A percentile compares a stretch with the other conserved stretches of the same genome.
Conservation (phyloP, 2,329 filamentous ascomycete genomes). For the Thielaviopsis euricoi region DNA sequence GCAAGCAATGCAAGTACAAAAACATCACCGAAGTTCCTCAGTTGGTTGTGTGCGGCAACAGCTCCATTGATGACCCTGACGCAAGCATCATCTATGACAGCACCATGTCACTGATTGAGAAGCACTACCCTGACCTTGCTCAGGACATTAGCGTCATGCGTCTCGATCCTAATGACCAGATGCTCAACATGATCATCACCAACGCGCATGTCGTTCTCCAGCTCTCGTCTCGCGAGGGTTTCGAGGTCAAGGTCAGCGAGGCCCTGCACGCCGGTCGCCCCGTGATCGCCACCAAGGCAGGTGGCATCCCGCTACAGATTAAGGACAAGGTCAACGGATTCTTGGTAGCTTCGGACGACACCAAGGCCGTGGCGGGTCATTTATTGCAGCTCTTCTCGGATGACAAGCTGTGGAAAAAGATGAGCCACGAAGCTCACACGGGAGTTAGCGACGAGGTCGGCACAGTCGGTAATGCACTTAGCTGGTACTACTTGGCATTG, state of each 20-base stretch:
- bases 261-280: conserved; percentile 66
- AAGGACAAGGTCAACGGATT: conserved; percentile 56
- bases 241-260: conserved; percentile 77
- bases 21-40: conserved; percentile 43
- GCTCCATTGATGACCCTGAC: conserved; percentile 68
- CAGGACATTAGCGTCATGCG: conserved; percentile 59
- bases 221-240: conserved; percentile 66
- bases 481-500: conserved; percentile 63
- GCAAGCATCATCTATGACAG: conserved; percentile 55
- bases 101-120: conserved; percentile 50
- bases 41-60: conserved; percentile 62
- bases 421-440: conserved; percentile 45
- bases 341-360: conserved; percentile 56
- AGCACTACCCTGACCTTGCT: conserved; percentile 42
- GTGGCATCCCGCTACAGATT: conserved; percentile 70
- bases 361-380: conserved; percentile 49
- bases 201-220: conserved; percentile 60
- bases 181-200: conserved; percentile 60
- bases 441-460: conserved; percentile 69
- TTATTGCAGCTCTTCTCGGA: conserved; percentile 51
- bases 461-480: conserved; percentile 62
- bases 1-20: conserved; percentile 38
- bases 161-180: conserved; percentile 60
- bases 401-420: conserved; percentile 43
- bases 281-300: conserved; percentile 56